Percentiles rank a stretch among this genome's conserved stretches.
These are phyloP conservation scores for Iodosphaeria phyllophila DNA, from an alignment of 2,329 filamentous ascomycete genomes.

Conservation along the genomic window DNA sequence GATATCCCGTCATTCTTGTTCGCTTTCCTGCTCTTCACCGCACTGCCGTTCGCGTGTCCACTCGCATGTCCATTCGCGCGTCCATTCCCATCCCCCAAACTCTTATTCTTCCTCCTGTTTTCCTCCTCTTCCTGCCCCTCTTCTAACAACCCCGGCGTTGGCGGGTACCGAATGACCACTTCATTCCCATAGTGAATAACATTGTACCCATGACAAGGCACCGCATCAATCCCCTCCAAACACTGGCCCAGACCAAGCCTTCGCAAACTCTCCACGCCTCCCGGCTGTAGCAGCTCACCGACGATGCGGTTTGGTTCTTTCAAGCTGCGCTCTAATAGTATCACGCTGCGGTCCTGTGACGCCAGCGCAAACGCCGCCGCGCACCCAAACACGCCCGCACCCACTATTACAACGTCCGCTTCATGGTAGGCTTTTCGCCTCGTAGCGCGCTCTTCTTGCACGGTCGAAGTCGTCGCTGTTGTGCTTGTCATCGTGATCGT, in stretches of 20 bases:
- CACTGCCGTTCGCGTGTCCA: conserved; percentile 11
- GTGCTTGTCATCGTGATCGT: no score
- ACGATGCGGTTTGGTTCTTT: conserved; percentile 93
- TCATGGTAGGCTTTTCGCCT: conserved; percentile 37
- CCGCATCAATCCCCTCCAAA: conserved; percentile 73
- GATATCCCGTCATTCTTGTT: no score
- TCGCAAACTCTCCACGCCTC: conserved; percentile 64
- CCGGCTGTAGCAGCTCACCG: conserved; percentile 85
- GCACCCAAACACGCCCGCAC: conserved; percentile 79
- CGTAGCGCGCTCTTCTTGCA: conserved; percentile 22
- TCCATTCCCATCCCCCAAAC: background rate
- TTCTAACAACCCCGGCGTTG: conserved; percentile 1
- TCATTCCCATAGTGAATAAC: conserved; percentile 63
- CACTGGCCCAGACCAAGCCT: conserved; percentile 67
- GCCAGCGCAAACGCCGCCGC: conserved; percentile 70
- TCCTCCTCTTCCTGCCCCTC: no score
- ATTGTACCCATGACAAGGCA: conserved; percentile 71
- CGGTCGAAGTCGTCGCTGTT: no score
- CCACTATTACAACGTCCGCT: conserved; percentile 77
- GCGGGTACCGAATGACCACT: conserved; percentile 65
- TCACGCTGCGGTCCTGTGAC: conserved; percentile 75
- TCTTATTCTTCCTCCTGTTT: no score
- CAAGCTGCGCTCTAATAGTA: conserved; percentile 74
- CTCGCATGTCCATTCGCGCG: conserved; percentile 6
- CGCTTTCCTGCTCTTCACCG: conserved; percentile 10